Conservation (phyloP, 345 rosid genomes). For the Clausena lansium region DNA sequence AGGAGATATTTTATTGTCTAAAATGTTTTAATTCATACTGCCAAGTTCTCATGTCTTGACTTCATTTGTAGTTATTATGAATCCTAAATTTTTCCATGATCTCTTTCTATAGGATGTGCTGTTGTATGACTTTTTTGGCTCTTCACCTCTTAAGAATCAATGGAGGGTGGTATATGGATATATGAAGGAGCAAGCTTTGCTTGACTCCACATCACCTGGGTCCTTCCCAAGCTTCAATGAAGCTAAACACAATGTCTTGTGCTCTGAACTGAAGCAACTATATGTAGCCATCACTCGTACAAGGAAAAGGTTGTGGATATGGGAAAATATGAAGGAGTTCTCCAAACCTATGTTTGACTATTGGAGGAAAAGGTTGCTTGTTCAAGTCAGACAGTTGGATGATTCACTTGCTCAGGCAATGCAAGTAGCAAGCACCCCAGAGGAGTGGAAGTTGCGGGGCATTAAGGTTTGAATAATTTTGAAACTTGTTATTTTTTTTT, state of each 20-base stretch:
- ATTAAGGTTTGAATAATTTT: constrained; percentile 32
- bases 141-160: constrained; percentile 38
- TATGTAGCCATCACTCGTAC: constrained; percentile 59
- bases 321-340: constrained; percentile 40
- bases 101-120: constrained; percentile 43
- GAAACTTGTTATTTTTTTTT: too few relatives aligned
- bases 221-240: constrained; percentile 32
- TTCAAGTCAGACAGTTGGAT: constrained; percentile 38
- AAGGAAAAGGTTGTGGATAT: constrained; percentile 54
- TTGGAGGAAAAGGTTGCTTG: constrained; percentile 35
- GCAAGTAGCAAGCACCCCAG: constrained; percentile 44
- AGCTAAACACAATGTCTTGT: constrained; percentile 39
- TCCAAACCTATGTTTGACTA: constrained; percentile 36
- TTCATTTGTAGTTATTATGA: background rate
- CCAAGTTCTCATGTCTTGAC: background rate
- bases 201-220: constrained; percentile 13
- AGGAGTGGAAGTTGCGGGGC: constrained; percentile 47
- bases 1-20: background rate
- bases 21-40: background rate
- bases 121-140: constrained; percentile 51
- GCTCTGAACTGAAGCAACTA: constrained; percentile 50
- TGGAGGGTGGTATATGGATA: constrained; percentile 52
- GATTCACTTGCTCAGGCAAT: constrained; percentile 35
- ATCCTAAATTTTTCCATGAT: background rate
- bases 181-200: constrained; percentile 34